phyloP scores from a whole-genome alignment of 2,329 filamentous ascomycete genomes.

The Neocatenulostroma microsporum region DNA sequence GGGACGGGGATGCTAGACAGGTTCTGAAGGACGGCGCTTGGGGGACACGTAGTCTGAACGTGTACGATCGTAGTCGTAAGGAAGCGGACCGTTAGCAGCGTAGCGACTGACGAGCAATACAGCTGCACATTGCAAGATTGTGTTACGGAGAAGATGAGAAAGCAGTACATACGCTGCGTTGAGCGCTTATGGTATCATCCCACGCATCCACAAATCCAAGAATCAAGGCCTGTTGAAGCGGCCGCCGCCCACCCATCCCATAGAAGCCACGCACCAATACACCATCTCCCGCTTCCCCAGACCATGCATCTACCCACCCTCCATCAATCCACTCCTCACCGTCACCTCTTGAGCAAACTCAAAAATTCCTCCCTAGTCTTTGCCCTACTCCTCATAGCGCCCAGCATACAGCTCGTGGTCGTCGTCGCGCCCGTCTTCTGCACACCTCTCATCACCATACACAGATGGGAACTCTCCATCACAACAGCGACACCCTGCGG shows the following conservation, averaged over 20 bases:
- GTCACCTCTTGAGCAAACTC: slow-evolving; percentile 49
- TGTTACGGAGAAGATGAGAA: too few relatives aligned
- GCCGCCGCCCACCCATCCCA: slow-evolving; percentile 11
- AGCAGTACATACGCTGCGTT: slow-evolving; percentile 29
- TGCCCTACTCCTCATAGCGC: slow-evolving; percentile 82
- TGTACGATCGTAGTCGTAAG: too few relatives aligned
- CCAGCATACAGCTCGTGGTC: slow-evolving; percentile 95
- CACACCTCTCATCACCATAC: slow-evolving; percentile 99
- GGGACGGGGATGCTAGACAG: too few relatives aligned
- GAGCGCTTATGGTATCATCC: slow-evolving; percentile 29
- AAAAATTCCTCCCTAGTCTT: slow-evolving; percentile 96
- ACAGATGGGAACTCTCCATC: slow-evolving; percentile 93
- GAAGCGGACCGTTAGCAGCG: too few relatives aligned
- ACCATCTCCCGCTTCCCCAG: not conserved
- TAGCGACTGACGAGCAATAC: too few relatives aligned
- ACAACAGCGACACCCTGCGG: slow-evolving; percentile 94
- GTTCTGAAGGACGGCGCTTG: too few relatives aligned
- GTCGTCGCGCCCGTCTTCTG: slow-evolving; percentile 81
- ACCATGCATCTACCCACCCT: too few relatives aligned
- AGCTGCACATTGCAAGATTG: too few relatives aligned
- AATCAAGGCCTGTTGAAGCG: slow-evolving; percentile 26
- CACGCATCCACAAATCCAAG: too few relatives aligned
- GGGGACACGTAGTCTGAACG: too few relatives aligned
- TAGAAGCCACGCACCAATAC: not conserved
- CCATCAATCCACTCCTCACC: too few relatives aligned